Percentiles rank a stretch among this genome's conserved stretches.
phyloP scores from a whole-genome alignment of 495 filamentous ascomycete genomes.

The Aspergillus diversus region DNA sequence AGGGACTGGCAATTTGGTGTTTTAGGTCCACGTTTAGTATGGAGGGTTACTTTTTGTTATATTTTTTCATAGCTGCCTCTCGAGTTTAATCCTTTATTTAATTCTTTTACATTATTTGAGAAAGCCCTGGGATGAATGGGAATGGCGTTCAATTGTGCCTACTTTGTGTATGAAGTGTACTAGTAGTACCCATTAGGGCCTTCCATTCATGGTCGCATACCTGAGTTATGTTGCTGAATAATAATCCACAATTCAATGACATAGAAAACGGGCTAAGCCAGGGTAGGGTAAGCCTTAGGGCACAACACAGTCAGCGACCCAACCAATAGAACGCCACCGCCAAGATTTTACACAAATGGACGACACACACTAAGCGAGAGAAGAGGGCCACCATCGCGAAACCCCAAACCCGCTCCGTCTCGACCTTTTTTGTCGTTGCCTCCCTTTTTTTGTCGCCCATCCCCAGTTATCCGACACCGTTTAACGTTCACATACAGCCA shows the following conservation, averaged over 20 bases:
- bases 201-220: background rate
- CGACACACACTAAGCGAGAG: constrained; percentile 53
- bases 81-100: constrained; percentile 2
- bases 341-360: constrained; percentile 48
- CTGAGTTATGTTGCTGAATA: background rate
- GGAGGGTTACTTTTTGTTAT: constrained; percentile 22
- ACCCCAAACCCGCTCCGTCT: constrained; percentile 24
- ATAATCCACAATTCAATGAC: background rate
- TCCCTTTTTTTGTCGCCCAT: constrained; percentile 37
- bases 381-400: constrained; percentile 33
- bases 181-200: too few species aligned
- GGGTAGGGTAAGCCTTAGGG: constrained; percentile 46
- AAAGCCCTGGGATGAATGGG: background rate
- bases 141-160: background rate
- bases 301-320: constrained; percentile 19
- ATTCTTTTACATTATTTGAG: background rate
- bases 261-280: constrained; percentile 11
- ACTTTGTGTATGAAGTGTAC: too few species aligned
- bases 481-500: constrained; percentile 49
- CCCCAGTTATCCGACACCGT: constrained; percentile 47
- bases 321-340: constrained; percentile 35
- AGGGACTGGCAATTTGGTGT: constrained; percentile 46
- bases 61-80: constrained; percentile 6
- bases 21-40: constrained; percentile 40
- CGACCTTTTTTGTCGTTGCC: constrained; percentile 25